phyloP scores from a whole-genome alignment of 305 asterid genomes.

The Fraxinus platypoda region DNA sequence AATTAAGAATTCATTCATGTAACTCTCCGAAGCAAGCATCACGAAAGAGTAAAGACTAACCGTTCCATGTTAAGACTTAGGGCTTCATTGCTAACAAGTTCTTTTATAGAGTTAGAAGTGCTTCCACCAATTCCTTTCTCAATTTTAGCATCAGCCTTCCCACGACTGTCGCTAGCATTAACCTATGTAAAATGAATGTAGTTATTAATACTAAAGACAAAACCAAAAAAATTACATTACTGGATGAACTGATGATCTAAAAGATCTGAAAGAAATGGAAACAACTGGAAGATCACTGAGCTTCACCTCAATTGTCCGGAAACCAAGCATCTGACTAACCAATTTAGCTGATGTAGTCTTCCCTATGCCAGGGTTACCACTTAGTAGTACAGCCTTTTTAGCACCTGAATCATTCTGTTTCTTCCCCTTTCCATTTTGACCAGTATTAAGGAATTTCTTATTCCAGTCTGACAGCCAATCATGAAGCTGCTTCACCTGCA shows the following conservation, averaged over 20 bases:
- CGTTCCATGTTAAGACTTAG: slow-evolving; percentile 59
- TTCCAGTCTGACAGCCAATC: slow-evolving; percentile 88
- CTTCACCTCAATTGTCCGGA: slow-evolving; percentile 81
- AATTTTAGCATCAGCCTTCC: slow-evolving; percentile 91
- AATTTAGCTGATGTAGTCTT: slow-evolving; percentile 93
- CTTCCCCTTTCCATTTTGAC: slow-evolving; percentile 70
- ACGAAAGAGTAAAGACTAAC: slow-evolving; percentile 42
- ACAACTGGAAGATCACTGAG: slow-evolving; percentile 12
- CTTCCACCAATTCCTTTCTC: slow-evolving; percentile 92
- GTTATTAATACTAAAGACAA: not conserved
- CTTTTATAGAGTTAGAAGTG: slow-evolving; percentile 86
- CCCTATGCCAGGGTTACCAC: slow-evolving; percentile 98
- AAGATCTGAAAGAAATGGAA: not conserved
- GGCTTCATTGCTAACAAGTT: slow-evolving; percentile 81
- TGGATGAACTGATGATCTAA: not conserved
- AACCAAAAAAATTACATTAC: not conserved
- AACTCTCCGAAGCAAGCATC: slow-evolving; percentile 17
- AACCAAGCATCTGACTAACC: slow-evolving; percentile 92
- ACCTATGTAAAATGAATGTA: slow-evolving; percentile 52
- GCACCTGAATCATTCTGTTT: slow-evolving; percentile 83
- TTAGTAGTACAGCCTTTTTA: slow-evolving; percentile 82
- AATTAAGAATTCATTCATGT: slow-evolving; percentile 15
- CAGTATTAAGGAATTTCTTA: slow-evolving; percentile 61
- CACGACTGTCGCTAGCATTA: slow-evolving; percentile 98
- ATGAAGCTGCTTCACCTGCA: slow-evolving; percentile 96